Evolutionary conservation across 352 stramenopile genomes (phyloP), one percentile per base, ranked within the genome.

Genomic region (Phytophthora rubi): DNA sequence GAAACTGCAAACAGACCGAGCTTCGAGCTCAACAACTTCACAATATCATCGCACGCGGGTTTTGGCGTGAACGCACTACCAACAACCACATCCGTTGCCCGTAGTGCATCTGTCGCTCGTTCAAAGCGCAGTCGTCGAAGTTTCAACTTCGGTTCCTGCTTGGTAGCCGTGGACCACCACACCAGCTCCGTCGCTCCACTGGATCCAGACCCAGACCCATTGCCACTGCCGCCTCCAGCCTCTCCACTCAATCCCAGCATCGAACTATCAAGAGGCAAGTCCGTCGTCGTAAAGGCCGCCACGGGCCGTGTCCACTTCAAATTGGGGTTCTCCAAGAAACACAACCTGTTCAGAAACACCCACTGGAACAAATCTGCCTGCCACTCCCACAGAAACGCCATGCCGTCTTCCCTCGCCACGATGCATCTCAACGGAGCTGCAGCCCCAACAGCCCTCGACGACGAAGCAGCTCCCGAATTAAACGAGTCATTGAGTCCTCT

Each of bases 311-410:
- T 95, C 88, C 85, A 94, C 69, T 89, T 82, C n/a, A 95, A 72
- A 56, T 94, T 95, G 4, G 85, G 80, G 64, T 95, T 94, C 58
- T 90, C 80, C 16, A 95, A 67, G 42, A 95, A 93, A 65, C 83
- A 90, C 54, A 95, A 86, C 35, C 78, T 73, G 68, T 95, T 97
- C 13, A 95, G 65, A 76, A 90, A 97, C 9, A 83, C 88, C 89
- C 88, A 97, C 56, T 88, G 81, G 56, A 87, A 79, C 39, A 93
- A 64, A 68, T 97, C 88, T 6, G 68, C 73, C 44, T 88, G 80
- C 89, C 89, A 97, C 53, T 97, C 88, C 89, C 89, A 96, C 18
- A 95, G 59, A 70, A 89, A 94, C 37, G 81, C 86, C 76, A 90
- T 83, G 26, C 89, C 89, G 60, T 96, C 89, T 56, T 93, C 82